Evolutionary conservation across 148 eudicot species (phyloP).

Genomic region (Diospyros lotus): DNA sequence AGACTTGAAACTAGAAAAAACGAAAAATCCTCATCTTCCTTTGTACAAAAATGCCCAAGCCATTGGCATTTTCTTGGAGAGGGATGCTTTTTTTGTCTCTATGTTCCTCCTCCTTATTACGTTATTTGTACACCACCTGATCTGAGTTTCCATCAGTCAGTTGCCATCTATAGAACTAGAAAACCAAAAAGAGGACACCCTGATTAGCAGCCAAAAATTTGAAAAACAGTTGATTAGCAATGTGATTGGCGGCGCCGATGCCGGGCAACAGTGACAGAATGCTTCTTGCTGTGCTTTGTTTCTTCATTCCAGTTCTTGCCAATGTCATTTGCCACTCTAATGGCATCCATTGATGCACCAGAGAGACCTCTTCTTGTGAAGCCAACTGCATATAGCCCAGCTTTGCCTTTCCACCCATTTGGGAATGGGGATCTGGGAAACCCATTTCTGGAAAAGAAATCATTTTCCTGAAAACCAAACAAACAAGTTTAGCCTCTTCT

Average conservation of each 20-base stretch:
- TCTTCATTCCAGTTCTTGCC: constrained; percentile 70
- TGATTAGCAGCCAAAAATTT: background rate
- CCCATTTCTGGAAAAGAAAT: constrained; percentile 64
- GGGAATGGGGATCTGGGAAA: constrained; percentile 73
- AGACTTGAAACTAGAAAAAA: constrained; percentile 15
- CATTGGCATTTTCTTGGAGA: constrained; percentile 49
- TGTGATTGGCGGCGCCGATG: constrained; percentile 62
- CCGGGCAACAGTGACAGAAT: constrained; percentile 39
- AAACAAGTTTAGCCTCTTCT: background rate
- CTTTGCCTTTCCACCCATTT: constrained; percentile 84
- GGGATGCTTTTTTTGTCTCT: constrained; percentile 54
- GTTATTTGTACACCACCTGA: constrained; percentile 12
- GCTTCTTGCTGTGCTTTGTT: constrained; percentile 43
- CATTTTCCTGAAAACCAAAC: constrained; percentile 49
- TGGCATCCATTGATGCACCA: constrained; percentile 80
- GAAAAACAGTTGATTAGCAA: constrained; percentile 20
- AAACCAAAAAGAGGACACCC: too few species aligned
- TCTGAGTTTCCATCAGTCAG: background rate
- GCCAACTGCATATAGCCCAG: constrained; percentile 79
- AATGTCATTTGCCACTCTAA: constrained; percentile 72
- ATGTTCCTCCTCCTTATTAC: constrained; percentile 10
- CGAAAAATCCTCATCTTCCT: constrained; percentile 83
- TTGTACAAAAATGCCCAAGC: constrained; percentile 53
- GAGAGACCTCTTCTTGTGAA: constrained; percentile 80
- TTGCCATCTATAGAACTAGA: background rate